phyloP scores from a whole-genome alignment of 176 grass and related monocot species.

The Oryza meridionalis region DNA sequence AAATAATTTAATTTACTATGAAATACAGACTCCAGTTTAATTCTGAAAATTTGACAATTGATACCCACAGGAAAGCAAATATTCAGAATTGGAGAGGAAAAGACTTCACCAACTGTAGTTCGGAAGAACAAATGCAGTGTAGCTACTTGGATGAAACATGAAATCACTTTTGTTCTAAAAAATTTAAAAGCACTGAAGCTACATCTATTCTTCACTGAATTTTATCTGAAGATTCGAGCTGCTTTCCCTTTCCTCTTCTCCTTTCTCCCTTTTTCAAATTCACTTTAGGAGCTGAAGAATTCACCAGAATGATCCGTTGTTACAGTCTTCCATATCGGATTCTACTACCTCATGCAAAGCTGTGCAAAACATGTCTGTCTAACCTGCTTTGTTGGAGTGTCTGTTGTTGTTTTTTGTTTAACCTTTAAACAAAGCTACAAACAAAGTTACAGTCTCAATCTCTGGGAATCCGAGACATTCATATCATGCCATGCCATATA shows the following conservation, averaged over 20 bases:
- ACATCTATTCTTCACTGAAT: not conserved
- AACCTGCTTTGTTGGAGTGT: no score
- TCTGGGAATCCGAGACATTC: constrained; percentile 39
- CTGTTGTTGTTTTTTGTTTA: constrained; percentile 22
- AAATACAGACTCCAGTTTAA: not conserved
- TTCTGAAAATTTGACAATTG: not conserved
- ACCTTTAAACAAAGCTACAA: constrained; percentile 18
- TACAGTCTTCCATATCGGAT: constrained; percentile 23
- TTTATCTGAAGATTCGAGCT: not conserved
- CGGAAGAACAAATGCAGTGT: not conserved
- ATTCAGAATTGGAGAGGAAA: not conserved
- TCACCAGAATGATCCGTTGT: constrained; percentile 11
- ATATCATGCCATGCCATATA: not conserved
- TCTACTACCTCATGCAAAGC: constrained; percentile 22
- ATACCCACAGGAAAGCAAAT: not conserved
- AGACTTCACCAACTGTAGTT: not conserved
- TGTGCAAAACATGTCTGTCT: not conserved
- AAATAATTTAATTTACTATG: not conserved
- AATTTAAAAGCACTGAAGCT: not conserved
- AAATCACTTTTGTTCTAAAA: not conserved
- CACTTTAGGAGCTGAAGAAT: constrained; percentile 22
- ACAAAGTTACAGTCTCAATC: constrained; percentile 35
- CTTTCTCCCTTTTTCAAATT: constrained; percentile 10
- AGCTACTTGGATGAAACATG: not conserved
- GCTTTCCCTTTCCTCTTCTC: not conserved